Percentiles rank a stretch among this genome's conserved stretches.
phyloP scores from a whole-genome alignment of 768 basidiomycete species.

The Xerocomellus amylosporus region DNA sequence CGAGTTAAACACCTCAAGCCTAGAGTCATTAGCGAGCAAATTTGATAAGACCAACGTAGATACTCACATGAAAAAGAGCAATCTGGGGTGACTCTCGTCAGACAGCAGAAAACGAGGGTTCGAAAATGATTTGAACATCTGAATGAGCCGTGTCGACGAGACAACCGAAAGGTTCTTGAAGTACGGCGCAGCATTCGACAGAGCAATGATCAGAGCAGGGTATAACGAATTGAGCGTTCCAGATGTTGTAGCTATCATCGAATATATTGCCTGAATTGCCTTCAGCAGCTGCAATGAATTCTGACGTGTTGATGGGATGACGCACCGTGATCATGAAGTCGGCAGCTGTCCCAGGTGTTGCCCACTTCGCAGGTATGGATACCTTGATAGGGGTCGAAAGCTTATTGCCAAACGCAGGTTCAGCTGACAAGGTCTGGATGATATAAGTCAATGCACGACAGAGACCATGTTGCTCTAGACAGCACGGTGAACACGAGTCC shows the following conservation, averaged over 20 bases:
- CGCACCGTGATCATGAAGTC: slow-evolving; percentile 88
- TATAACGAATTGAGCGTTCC: slow-evolving; percentile 81
- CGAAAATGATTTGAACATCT: slow-evolving; percentile 89
- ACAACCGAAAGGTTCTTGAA: slow-evolving; percentile 78
- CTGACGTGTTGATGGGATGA: slow-evolving; percentile 1
- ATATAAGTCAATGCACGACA: slow-evolving; percentile 90
- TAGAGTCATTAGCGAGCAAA: slow-evolving; percentile 26
- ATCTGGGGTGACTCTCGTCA: slow-evolving; percentile 92
- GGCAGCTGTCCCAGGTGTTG: slow-evolving; percentile 64
- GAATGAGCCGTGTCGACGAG: slow-evolving; percentile 78
- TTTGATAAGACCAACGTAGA: neutral
- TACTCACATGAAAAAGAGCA: slow-evolving; percentile 86
- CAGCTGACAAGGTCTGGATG: slow-evolving; percentile 86
- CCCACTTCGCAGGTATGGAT: slow-evolving; percentile 75
- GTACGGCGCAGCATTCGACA: slow-evolving; percentile 87
- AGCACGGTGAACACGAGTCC: slow-evolving; percentile 4
- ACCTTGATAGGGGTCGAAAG: slow-evolving; percentile 63
- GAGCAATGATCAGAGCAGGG: slow-evolving; percentile 86
- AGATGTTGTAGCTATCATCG: slow-evolving; percentile 85
- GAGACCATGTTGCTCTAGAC: slow-evolving; percentile 82
- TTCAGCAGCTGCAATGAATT: slow-evolving; percentile 8
- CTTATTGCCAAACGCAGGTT: slow-evolving; percentile 70
- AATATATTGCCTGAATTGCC: slow-evolving; percentile 70
- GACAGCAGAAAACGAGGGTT: slow-evolving; percentile 85
- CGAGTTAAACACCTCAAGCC: slow-evolving; percentile 90